These are phyloP conservation scores for Chara braunii DNA, from an alignment of 139 green algal genomes.

Conservation along the genomic window DNA sequence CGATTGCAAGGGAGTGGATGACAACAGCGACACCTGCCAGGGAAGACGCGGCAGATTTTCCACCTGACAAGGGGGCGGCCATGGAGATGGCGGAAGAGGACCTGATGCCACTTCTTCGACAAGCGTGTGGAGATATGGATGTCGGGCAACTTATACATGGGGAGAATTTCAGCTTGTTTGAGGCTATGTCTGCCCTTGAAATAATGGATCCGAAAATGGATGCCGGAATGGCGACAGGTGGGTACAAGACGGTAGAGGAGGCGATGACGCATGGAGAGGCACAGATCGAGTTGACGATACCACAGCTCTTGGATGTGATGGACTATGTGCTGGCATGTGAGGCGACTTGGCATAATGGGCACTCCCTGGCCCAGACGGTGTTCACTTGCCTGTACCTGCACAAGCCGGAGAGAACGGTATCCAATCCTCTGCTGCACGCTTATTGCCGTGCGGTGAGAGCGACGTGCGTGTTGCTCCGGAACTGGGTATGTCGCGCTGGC, in stretches of 20 bases:
- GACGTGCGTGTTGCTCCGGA: conserved; percentile 49
- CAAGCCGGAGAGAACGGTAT: background rate
- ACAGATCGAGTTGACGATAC: conserved; percentile 40
- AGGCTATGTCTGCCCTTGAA: conserved; percentile 83
- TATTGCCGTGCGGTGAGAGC: conserved; percentile 56
- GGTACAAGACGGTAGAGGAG: conserved; percentile 30
- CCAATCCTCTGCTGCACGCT: conserved; percentile 48
- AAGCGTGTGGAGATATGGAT: conserved; percentile 39
- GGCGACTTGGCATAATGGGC: conserved; percentile 59
- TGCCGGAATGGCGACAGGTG: conserved; percentile 45
- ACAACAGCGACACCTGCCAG: too few species aligned
- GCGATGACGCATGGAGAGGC: conserved; percentile 48
- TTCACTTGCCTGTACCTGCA: conserved; percentile 81
- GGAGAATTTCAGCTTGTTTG: conserved; percentile 73
- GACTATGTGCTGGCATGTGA: conserved; percentile 33
- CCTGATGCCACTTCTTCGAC: too few species aligned
- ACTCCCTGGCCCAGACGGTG: conserved; percentile 66
- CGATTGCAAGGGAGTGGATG: too few species aligned
- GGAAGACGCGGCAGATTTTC: too few species aligned
- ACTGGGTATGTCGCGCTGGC: conserved; percentile 50
- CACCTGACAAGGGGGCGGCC: too few species aligned
- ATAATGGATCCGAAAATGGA: conserved; percentile 81
- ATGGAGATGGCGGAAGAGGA: too few species aligned
- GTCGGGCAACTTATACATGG: conserved; percentile 67
- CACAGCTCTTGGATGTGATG: conserved; percentile 36